A percentile compares a stretch with the other conserved stretches of the same genome.
phyloP scores from a whole-genome alignment of 2,329 filamentous ascomycete species.

The Aureobasidium sp. region DNA sequence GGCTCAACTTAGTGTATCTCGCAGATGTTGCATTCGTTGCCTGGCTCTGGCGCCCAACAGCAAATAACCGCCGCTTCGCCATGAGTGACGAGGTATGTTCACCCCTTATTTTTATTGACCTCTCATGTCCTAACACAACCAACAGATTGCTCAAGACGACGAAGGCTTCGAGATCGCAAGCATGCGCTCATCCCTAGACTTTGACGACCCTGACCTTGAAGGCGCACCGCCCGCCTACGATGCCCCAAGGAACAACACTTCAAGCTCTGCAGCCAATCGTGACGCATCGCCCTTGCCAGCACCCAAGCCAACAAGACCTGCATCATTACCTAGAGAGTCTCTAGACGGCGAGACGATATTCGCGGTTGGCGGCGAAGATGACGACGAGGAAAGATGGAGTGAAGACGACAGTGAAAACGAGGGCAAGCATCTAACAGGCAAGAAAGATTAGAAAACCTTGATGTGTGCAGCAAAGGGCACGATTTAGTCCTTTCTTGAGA shows the following conservation, averaged over 20 bases:
- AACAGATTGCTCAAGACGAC: conserved; percentile 85
- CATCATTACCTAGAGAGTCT: conserved; percentile 49
- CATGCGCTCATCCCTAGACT: conserved; percentile 68
- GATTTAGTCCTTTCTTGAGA: background rate
- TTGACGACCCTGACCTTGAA: conserved; percentile 46
- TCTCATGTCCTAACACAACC: background rate
- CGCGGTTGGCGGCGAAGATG: conserved; percentile 77
- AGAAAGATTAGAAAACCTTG: conserved; percentile 23
- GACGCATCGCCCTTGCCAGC: conserved; percentile 48
- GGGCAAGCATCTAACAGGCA: conserved; percentile 46
- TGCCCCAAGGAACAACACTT: conserved; percentile 14
- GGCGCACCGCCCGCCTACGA: conserved; percentile 23
- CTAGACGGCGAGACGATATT: conserved; percentile 93
- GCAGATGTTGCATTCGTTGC: conserved; percentile 88
- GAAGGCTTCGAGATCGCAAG: conserved; percentile 96
- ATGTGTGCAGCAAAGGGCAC: background rate
- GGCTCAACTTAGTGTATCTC: conserved; percentile 94
- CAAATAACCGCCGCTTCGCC: conserved; percentile 92
- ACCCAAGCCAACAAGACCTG: conserved; percentile 43
- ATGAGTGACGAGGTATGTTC: conserved; percentile 84
- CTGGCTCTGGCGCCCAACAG: conserved; percentile 93
- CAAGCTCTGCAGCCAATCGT: conserved; percentile 23
- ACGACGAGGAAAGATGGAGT: conserved; percentile 63
- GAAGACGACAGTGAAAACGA: conserved; percentile 52
- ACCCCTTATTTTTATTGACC: background rate